Evolutionary conservation across 2,329 filamentous ascomycete genomes (phyloP).

Genomic region (Purpureocillium lavendulum): DNA sequence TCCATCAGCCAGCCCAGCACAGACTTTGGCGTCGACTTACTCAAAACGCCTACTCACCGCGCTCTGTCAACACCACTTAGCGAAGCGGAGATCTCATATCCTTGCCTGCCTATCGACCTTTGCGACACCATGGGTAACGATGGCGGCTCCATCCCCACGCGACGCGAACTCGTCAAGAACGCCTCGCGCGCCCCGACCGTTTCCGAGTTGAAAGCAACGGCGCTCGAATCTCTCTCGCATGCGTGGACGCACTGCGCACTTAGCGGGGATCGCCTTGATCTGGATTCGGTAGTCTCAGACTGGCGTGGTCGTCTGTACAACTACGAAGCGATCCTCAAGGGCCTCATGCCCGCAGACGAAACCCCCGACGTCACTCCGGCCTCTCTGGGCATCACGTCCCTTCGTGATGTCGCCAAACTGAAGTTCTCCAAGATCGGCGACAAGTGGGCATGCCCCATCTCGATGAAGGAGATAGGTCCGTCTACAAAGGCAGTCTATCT

Average conservation of each 20-base stretch:
- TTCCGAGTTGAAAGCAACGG: constrained; percentile 81
- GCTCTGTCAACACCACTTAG: too few relatives aligned
- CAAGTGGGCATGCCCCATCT: constrained; percentile 77
- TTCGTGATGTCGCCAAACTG: constrained; percentile 83
- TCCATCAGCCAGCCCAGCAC: background rate
- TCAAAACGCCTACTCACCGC: too few relatives aligned
- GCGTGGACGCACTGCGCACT: constrained; percentile 82
- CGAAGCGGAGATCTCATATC: too few relatives aligned
- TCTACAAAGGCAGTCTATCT: constrained; percentile 76
- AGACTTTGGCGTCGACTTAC: background rate
- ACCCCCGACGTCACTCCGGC: constrained; percentile 39
- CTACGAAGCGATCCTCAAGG: constrained; percentile 77
- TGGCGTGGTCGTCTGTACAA: constrained; percentile 82
- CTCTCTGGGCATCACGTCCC: constrained; percentile 58
- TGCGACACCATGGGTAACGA: constrained; percentile 80
- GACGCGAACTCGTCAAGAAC: constrained; percentile 92
- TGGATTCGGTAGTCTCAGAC: constrained; percentile 74
- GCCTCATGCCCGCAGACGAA: constrained; percentile 50
- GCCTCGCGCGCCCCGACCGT: constrained; percentile 75
- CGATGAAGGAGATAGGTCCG: constrained; percentile 76
- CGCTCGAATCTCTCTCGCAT: constrained; percentile 76
- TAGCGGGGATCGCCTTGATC: constrained; percentile 65
- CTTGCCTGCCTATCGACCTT: too few relatives aligned
- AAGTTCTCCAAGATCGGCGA: constrained; percentile 52
- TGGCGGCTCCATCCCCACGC: constrained; percentile 90